Base-by-base conservation (phyloP, 257 asterid genomes). In the Coffea eugenioides region DNA sequence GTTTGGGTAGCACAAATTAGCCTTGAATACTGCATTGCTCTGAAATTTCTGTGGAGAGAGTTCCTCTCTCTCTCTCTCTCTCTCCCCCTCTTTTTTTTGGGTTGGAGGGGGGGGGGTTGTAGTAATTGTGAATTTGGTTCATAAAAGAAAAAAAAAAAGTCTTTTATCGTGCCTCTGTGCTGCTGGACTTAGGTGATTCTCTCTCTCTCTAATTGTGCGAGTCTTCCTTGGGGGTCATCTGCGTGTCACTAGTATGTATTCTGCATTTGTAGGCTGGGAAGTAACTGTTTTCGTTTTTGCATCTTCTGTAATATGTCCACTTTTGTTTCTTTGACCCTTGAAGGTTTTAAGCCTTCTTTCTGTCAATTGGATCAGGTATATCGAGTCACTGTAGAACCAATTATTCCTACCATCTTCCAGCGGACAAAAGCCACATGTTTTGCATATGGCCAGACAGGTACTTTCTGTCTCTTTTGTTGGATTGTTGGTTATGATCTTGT, bases 401-500 rank as follows among this genome's bases (percentile, higher is more conserved):
- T 96, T 69, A 92, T 96, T 82, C 99, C 98, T 62, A 94, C 80
- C 77, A 94, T 96, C 79, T 96, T 96, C 80, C 98, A 94, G 89
- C 94, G 97, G 25, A 92, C 98, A 79, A 96, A 96, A 84, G 98
- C 99, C 75, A 96, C 98, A 57, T 96, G 97, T 78, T 96, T 96
- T 77, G 97, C 99, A 71, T 96, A 96, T 88, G 99, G 99, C 78
- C 98, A 94, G 82, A 96, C 99, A 88, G 97, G 99, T 96, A 78
- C 70, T 85, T 54, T 65, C 73, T 74, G 71, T 83, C 64, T 74
- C 49, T 65, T 69, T 66, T 51, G 74, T 59, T 81, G 43, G 61
- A 67, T 77, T 68, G 34, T 49, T 27, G 62, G 61, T 48, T 27
- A 65, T 31, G 25, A 9, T 64, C 56, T 65, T 59, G 48, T 21